A percentile compares a stretch with the other conserved stretches of the same genome.
phyloP scores from a whole-genome alignment of 2,329 filamentous ascomycete species.

The Amphichorda felina region DNA sequence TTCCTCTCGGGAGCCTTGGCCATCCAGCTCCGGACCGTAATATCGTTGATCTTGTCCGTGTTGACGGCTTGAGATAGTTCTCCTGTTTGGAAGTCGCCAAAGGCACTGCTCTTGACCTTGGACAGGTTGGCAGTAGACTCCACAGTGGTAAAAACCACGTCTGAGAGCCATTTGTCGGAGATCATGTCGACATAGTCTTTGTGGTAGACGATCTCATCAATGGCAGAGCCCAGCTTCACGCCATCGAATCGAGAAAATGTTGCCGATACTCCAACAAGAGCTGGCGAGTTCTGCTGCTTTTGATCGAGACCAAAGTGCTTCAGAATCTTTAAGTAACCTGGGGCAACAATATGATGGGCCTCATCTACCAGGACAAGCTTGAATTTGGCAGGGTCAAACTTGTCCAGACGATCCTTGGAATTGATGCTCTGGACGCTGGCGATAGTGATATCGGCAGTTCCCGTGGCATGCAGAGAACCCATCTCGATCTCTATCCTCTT shows the following conservation, averaged over 20 bases:
- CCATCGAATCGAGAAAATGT: slow-evolving; percentile 72
- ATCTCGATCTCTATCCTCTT: slow-evolving; percentile 86
- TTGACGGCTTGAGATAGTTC: slow-evolving; percentile 80
- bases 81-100: slow-evolving; percentile 67
- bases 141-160: slow-evolving; percentile 92
- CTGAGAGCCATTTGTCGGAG: slow-evolving; percentile 79
- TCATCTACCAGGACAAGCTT: slow-evolving; percentile 93
- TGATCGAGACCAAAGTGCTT: slow-evolving; percentile 63
- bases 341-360: slow-evolving; percentile 89
- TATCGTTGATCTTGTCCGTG: slow-evolving; percentile 65
- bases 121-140: slow-evolving; percentile 71
- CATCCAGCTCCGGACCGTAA: slow-evolving; percentile 79
- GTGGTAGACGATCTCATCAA: slow-evolving; percentile 94
- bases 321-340: slow-evolving; percentile 63
- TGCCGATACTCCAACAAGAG: slow-evolving; percentile 83
- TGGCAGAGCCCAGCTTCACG: slow-evolving; percentile 66
- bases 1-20: slow-evolving; percentile 60
- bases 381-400: slow-evolving; percentile 69
- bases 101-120: slow-evolving; percentile 44
- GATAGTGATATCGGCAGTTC: slow-evolving; percentile 81
- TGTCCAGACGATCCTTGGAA: slow-evolving; percentile 63
- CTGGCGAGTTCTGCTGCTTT: slow-evolving; percentile 33
- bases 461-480: slow-evolving; percentile 65
- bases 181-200: slow-evolving; percentile 62
- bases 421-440: slow-evolving; percentile 80